Evolutionary conservation across 192 early-diverging fungal genomes (phyloP).

Genomic region (Allomyces arbusculus): DNA sequence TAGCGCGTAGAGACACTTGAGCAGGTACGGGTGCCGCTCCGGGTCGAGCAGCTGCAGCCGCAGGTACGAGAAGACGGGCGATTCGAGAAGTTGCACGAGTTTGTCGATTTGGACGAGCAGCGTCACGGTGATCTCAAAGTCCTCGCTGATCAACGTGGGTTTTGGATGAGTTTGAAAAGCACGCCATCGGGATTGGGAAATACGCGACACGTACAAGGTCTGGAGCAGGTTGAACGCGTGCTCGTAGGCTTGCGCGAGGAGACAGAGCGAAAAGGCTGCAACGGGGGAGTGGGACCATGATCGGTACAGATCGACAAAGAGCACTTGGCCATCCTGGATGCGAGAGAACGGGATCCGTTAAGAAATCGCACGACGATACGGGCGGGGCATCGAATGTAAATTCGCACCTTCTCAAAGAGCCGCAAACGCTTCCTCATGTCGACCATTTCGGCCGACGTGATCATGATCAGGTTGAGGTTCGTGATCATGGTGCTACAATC

Average conservation of each 20-base stretch:
- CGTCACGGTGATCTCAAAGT: constrained; percentile 84
- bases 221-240: constrained; percentile 61
- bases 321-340: constrained; percentile 43
- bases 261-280: constrained; percentile 75
- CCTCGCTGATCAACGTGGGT: constrained; percentile 19
- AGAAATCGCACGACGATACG: too few relatives aligned
- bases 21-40: constrained; percentile 63
- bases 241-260: constrained; percentile 93
- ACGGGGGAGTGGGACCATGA: constrained; percentile 97
- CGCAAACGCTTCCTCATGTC: constrained; percentile 51
- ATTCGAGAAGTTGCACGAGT: constrained; percentile 90
- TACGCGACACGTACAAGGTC: constrained; percentile 35
- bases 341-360: too few relatives aligned
- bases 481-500: constrained; percentile 75
- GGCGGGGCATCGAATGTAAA: too few relatives aligned
- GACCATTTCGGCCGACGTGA: constrained; percentile 79
- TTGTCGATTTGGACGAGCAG: constrained; percentile 93
- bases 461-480: constrained; percentile 86
- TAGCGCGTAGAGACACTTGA: constrained; percentile 84
- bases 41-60: constrained; percentile 88
- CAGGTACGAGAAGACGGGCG: constrained; percentile 90
- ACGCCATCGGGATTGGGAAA: background rate
- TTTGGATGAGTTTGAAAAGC: background rate
- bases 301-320: constrained; percentile 72
- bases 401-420: background rate